A percentile compares a stretch with the other conserved stretches of the same genome.
Evolutionary conservation across 2,329 filamentous ascomycete species (phyloP).

Genomic region (Podosphaera fusca): DNA sequence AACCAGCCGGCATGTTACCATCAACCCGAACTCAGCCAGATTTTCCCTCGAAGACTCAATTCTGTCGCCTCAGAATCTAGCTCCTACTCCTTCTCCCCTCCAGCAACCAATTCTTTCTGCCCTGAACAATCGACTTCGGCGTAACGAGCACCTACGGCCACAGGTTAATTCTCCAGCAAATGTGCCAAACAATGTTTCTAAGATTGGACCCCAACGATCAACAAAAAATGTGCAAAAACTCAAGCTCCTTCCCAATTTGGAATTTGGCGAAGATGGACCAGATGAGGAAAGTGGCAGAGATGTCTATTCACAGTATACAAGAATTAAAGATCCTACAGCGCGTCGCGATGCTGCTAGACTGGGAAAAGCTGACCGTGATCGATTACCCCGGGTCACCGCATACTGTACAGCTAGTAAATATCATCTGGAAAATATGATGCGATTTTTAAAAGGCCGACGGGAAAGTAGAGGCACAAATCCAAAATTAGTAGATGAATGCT

Average conservation of each 20-base stretch:
- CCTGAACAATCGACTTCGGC: conserved; percentile 67
- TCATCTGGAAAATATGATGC: conserved; percentile 70
- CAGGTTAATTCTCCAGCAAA: conserved; percentile 18
- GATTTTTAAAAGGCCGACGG: conserved; percentile 67
- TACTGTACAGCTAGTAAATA: conserved; percentile 92
- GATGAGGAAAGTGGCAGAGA: conserved; percentile 88
- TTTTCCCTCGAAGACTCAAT: conserved; percentile 30
- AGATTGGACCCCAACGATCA: conserved; percentile 84
- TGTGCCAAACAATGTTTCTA: conserved; percentile 21
- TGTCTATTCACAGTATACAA: conserved; percentile 91
- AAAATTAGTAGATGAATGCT: conserved; percentile 90
- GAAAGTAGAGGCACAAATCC: conserved; percentile 61
- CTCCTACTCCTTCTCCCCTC: conserved; percentile 16
- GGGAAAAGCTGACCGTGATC: conserved; percentile 77
- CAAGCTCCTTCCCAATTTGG: conserved; percentile 84
- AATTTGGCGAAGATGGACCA: conserved; percentile 47
- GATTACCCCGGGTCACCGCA: conserved; percentile 75
- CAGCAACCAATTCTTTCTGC: conserved; percentile 46
- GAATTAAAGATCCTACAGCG: conserved; percentile 91
- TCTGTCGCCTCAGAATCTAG: conserved; percentile 19
- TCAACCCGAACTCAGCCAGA: conserved; percentile 47
- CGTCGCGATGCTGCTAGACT: conserved; percentile 75
- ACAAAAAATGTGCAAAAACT: conserved; percentile 93
- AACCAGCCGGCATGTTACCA: conserved; percentile 36
- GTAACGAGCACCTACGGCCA: conserved; percentile 59